These are phyloP conservation scores for Kwoniella mangroviensis DNA, from an alignment of 768 basidiomycete species.

Conservation along the genomic window DNA sequence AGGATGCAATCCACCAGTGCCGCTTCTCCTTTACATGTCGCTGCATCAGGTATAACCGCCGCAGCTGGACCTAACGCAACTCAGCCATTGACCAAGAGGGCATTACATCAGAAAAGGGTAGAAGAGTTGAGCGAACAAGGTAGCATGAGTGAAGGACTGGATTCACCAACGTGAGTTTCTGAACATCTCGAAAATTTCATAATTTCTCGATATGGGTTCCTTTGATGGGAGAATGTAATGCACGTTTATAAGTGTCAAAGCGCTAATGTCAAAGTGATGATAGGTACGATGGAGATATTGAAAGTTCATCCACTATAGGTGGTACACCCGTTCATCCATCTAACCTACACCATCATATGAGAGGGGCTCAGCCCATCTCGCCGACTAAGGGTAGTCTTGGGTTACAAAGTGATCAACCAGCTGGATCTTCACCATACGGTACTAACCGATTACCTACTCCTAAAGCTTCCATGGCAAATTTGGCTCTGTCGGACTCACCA, in stretches of 20 bases:
- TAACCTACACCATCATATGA: constrained; percentile 31
- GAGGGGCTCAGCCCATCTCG: constrained; percentile 27
- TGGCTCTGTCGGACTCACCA: constrained; percentile 19
- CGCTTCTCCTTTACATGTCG: constrained; percentile 10
- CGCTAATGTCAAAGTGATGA: neutral
- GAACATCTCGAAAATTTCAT: neutral
- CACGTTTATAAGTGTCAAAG: constrained; percentile 4
- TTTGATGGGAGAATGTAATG: neutral
- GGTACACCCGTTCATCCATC: constrained; percentile 41
- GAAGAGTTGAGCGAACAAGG: constrained; percentile 46
- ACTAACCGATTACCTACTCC: constrained; percentile 44
- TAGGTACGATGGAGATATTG: constrained; percentile 59
- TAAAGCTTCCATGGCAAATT: constrained; percentile 43
- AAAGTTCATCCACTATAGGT: constrained; percentile 47
- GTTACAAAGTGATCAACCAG: constrained; percentile 3
- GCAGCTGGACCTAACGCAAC: neutral
- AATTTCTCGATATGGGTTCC: neutral
- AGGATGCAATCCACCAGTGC: constrained; percentile 5
- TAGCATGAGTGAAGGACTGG: constrained; percentile 48
- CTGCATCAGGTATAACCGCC: constrained; percentile 2
- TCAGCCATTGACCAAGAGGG: constrained; percentile 16
- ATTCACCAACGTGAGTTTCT: constrained; percentile 51
- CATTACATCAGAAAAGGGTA: constrained; percentile 28
- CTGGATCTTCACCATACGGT: constrained; percentile 24
- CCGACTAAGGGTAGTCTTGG: constrained; percentile 15